Percentiles rank a stretch among this genome's conserved stretches.
Conservation (phyloP, 1,284 basidiomycete species). For the Papiliotrema flavescens region DNA sequence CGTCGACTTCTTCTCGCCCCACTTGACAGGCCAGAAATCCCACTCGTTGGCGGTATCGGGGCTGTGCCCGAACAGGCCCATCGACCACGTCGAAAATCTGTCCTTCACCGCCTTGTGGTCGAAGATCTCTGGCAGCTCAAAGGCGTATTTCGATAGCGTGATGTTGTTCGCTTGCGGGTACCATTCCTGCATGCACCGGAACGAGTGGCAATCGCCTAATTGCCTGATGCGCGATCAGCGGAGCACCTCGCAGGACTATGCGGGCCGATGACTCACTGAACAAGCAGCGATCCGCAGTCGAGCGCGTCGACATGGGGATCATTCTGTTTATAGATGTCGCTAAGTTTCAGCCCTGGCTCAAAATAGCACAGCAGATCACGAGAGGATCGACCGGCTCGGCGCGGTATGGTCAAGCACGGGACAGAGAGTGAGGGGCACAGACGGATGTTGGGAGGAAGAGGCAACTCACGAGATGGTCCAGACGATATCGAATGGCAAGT, state of each 20-base stretch:
- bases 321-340: constrained; percentile 43
- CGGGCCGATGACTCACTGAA: constrained; percentile 34
- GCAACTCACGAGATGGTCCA: constrained; percentile 44
- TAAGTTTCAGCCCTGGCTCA: constrained; percentile 6
- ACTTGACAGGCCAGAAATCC: constrained; percentile 46
- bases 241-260: not conserved
- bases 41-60: constrained; percentile 49
- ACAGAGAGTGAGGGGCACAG: too few species aligned
- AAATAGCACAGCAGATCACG: not conserved
- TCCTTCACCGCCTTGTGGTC: constrained; percentile 31
- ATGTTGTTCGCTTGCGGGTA: constrained; percentile 48
- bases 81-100: constrained; percentile 35
- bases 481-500: constrained; percentile 37
- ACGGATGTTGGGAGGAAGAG: not conserved
- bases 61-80: constrained; percentile 47
- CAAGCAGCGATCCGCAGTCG: constrained; percentile 43
- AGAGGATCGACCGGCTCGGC: not conserved
- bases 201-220: constrained; percentile 45
- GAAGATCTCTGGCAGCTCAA: constrained; percentile 48
- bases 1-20: constrained; percentile 33
- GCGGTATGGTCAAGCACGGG: not conserved
- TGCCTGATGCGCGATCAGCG: constrained; percentile 24
- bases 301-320: constrained; percentile 44
- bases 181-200: constrained; percentile 45
- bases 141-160: constrained; percentile 49